Conservation (phyloP, 2,329 filamentous ascomycete genomes). For the Talaromyces sp. region DNA sequence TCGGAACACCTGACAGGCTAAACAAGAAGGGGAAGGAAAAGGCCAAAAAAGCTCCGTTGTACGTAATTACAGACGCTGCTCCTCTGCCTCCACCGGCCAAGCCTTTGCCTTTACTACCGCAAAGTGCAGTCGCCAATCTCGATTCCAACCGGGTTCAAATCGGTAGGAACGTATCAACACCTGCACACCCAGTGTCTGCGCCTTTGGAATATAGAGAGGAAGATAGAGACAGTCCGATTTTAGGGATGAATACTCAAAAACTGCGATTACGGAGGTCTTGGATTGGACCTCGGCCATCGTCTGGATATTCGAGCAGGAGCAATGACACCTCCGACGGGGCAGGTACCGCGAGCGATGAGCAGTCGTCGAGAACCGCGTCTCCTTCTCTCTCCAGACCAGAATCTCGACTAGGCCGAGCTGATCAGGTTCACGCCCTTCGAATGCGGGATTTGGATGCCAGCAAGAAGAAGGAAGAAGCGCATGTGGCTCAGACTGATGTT, state of each 20-base stretch:
- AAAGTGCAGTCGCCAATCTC: constrained; percentile 9
- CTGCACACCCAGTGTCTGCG: constrained; percentile 1
- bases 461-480: constrained; percentile 15
- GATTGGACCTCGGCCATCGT: constrained; percentile 9
- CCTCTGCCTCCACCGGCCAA: constrained; percentile 30
- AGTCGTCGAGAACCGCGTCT: constrained; percentile 7
- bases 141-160: neutral
- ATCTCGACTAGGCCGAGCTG: constrained; percentile 18
- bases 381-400: constrained; percentile 16
- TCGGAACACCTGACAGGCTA: neutral
- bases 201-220: constrained; percentile 2
- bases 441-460: constrained; percentile 26
- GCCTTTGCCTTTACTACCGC: constrained; percentile 32
- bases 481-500: neutral
- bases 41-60: constrained; percentile 10
- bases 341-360: neutral
- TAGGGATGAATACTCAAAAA: constrained; percentile 7
- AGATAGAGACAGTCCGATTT: constrained; percentile 11
- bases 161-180: constrained; percentile 1
- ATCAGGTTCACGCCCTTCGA: constrained; percentile 24
- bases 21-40: constrained; percentile 10
- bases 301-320: constrained; percentile 8
- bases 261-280: constrained; percentile 5
- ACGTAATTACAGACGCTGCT: constrained; percentile 28
- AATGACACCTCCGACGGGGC: constrained; percentile 7